Evolutionary conservation across 441 rosid genomes (phyloP).

Genomic region (Croton setiger): DNA sequence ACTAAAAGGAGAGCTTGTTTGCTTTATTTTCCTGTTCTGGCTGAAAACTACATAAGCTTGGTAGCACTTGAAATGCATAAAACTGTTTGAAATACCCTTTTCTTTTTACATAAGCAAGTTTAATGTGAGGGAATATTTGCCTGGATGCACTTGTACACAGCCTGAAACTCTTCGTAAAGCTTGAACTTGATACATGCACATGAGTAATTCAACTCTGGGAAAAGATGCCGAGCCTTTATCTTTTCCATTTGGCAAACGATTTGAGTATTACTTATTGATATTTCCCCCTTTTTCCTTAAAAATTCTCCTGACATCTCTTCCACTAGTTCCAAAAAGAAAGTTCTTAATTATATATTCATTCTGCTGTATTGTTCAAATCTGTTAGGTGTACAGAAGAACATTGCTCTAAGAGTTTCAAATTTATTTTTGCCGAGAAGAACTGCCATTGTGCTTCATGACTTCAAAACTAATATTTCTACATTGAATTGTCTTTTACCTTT

Average conservation of each 20-base stretch:
- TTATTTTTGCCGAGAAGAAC: background rate
- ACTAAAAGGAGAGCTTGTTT: background rate
- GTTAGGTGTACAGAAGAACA: background rate
- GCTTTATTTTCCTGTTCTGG: background rate
- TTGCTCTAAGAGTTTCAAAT: background rate
- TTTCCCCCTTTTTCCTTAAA: background rate
- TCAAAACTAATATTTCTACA: background rate
- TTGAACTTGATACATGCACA: conserved; percentile 6
- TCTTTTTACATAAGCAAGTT: background rate
- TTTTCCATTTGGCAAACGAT: conserved; percentile 9
- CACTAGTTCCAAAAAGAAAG: background rate
- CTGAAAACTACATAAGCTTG: background rate
- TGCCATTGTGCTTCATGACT: background rate
- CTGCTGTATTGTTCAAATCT: background rate
- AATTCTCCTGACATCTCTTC: background rate
- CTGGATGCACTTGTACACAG: background rate
- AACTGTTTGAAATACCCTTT: background rate
- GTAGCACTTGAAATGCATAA: background rate
- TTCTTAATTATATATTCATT: background rate
- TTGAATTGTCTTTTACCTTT: background rate
- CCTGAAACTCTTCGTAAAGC: background rate
- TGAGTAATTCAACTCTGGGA: conserved; percentile 5
- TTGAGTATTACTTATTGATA: conserved; percentile 1
- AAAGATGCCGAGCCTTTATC: background rate
- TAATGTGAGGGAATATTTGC: background rate